These are phyloP conservation scores for Agapanthus africanus DNA, from an alignment of 106 monocot species.

Conservation along the genomic window DNA sequence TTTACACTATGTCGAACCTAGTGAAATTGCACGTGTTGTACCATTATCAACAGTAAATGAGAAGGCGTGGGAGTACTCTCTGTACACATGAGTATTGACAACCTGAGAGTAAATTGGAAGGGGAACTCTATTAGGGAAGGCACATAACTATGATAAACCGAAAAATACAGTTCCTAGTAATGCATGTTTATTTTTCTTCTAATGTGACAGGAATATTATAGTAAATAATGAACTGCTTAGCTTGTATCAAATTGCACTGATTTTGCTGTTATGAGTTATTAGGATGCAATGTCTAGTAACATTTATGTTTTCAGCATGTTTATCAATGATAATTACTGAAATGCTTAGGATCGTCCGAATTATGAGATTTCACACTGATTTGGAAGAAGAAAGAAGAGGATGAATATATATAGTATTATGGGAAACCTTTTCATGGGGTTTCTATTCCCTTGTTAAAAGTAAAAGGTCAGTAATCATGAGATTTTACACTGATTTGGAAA, in stretches of 20 bases:
- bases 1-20: slow-evolving; percentile 34
- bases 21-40: slow-evolving; percentile 64
- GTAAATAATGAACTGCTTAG: no score
- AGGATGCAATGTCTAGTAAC: no score
- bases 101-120: slow-evolving; percentile 20
- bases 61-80: slow-evolving; percentile 73
- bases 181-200: no score
- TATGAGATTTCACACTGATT: not conserved
- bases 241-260: no score
- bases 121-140: no score
- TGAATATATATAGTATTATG: not conserved
- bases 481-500: not conserved
- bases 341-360: not conserved
- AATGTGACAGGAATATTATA: no score
- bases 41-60: slow-evolving; percentile 51
- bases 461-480: not conserved
- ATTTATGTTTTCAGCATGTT: no score
- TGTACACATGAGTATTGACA: slow-evolving; percentile 92
- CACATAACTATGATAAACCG: no score
- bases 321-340: not conserved
- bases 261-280: no score
- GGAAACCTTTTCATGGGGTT: not conserved
- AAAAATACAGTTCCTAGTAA: no score
- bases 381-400: not conserved
- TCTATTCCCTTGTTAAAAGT: not conserved